phyloP scores from a whole-genome alignment of 1,284 basidiomycete genomes.

The Lentinula novae-zelandiae region DNA sequence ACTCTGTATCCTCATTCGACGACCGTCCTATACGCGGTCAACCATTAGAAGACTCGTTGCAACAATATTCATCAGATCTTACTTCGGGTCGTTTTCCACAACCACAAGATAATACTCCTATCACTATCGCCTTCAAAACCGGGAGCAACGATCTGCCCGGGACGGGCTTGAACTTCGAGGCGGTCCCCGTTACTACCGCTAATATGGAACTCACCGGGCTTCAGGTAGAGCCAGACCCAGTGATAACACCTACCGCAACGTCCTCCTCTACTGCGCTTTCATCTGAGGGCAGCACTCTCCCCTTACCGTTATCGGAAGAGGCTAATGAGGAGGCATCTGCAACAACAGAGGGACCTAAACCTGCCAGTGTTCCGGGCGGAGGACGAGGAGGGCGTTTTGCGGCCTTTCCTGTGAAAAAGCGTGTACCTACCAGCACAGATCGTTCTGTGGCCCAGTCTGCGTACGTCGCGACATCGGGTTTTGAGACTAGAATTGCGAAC shows the following conservation, averaged over 20 bases:
- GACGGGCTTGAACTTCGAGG: not conserved
- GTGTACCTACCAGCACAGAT: not conserved
- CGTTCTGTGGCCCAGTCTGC: not conserved
- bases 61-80: not conserved
- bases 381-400: constrained; percentile 6
- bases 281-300: no score
- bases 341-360: not conserved
- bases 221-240: not conserved
- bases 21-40: not conserved
- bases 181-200: not conserved
- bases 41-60: not conserved
- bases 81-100: not conserved
- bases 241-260: not conserved
- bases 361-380: not conserved
- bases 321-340: not conserved
- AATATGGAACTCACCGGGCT: not conserved
- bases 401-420: constrained; percentile 2
- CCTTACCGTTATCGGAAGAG: not conserved
- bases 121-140: not conserved
- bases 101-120: not conserved
- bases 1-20: not conserved
- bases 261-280: no score
- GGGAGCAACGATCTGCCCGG: not conserved
- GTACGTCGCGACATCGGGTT: not conserved
- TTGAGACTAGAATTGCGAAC: not conserved